Evolutionary conservation across 2,329 filamentous ascomycete species (phyloP).

Genomic region (Nannizziopsis barbatae): DNA sequence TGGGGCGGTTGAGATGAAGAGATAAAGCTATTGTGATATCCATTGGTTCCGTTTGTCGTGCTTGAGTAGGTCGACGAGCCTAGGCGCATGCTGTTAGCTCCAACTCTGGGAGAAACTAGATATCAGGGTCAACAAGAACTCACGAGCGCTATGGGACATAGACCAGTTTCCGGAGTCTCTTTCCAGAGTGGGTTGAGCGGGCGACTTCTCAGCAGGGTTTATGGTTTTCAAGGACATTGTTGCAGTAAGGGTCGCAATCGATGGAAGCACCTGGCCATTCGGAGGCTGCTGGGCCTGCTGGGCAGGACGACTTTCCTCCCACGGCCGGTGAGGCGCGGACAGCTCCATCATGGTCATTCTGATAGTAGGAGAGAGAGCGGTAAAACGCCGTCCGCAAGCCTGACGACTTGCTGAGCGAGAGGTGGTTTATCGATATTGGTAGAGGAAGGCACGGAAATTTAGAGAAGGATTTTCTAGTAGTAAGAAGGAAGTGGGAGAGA

Average conservation of each 20-base stretch:
- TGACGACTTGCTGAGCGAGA: neutral
- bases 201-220: slow-evolving; percentile 32
- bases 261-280: slow-evolving; percentile 34
- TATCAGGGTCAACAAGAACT: slow-evolving; percentile 18
- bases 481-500: neutral
- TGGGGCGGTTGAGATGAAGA: slow-evolving; percentile 24
- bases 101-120: neutral
- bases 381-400: neutral
- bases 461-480: neutral
- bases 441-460: neutral
- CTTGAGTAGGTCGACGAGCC: slow-evolving; percentile 42
- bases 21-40: slow-evolving; percentile 33
- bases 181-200: slow-evolving; percentile 35
- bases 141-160: slow-evolving; percentile 48
- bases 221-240: slow-evolving; percentile 27
- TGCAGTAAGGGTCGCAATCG: slow-evolving; percentile 39
- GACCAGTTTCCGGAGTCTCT: slow-evolving; percentile 52
- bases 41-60: slow-evolving; percentile 33
- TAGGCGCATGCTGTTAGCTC: slow-evolving; percentile 18
- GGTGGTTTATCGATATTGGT: neutral
- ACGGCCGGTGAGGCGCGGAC: slow-evolving; percentile 34
- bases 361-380: neutral
- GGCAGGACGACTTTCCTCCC: slow-evolving; percentile 30
- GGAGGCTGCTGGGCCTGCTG: slow-evolving; percentile 33
- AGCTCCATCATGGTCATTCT: slow-evolving; percentile 28